phyloP scores from a whole-genome alignment of 2,329 filamentous ascomycete species.

The Phyllosticta citrichinensis region DNA sequence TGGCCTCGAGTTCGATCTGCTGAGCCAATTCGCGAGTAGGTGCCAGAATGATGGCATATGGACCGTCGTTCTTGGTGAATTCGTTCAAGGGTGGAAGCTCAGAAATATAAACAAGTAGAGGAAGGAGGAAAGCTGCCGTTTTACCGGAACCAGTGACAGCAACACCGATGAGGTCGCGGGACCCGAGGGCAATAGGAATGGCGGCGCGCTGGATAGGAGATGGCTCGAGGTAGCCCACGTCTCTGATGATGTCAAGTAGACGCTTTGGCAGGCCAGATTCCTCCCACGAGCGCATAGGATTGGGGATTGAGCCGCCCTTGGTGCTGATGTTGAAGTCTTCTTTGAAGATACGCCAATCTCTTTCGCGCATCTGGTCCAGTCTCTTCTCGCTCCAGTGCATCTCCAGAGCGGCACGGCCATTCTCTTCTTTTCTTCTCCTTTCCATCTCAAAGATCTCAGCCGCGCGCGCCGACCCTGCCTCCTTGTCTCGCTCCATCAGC shows the following conservation, averaged over 20 bases:
- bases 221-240: constrained; percentile 85
- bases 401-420: constrained; percentile 63
- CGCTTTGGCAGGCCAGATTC: constrained; percentile 72
- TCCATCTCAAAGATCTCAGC: constrained; percentile 79
- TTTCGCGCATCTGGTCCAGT: constrained; percentile 85
- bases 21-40: constrained; percentile 95
- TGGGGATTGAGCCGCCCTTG: constrained; percentile 83
- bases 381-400: constrained; percentile 95
- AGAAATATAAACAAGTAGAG: constrained; percentile 87
- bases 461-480: constrained; percentile 67
- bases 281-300: constrained; percentile 90
- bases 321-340: constrained; percentile 96
- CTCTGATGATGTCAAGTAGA: constrained; percentile 69
- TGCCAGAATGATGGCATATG: constrained; percentile 92
- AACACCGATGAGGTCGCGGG: constrained; percentile 93
- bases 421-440: constrained; percentile 62
- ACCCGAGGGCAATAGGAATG: constrained; percentile 88
- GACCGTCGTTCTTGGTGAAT: constrained; percentile 82
- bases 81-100: constrained; percentile 79
- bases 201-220: constrained; percentile 87
- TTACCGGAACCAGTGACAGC: constrained; percentile 98
- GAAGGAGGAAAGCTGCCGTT: constrained; percentile 88
- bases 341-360: constrained; percentile 99
- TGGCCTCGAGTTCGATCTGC: constrained; percentile 90
- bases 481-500: constrained; percentile 63